Conservation (phyloP, 768 basidiomycete species). For the Trametes coccinea region DNA sequence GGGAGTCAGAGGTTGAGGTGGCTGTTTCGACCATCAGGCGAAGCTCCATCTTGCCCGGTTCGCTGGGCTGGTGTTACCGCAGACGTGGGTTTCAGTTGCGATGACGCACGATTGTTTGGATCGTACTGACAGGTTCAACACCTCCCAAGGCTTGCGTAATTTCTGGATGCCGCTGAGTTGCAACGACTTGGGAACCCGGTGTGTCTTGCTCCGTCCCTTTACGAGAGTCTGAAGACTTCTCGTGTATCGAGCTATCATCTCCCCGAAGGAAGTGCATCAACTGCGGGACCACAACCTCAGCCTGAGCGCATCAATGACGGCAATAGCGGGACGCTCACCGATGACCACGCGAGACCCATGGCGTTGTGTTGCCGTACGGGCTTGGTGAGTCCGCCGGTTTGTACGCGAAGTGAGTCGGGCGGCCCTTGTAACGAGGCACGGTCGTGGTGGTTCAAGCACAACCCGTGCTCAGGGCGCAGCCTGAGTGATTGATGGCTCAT, state of each 20-base stretch:
- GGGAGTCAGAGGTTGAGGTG: neutral
- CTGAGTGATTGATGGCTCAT: too few species aligned
- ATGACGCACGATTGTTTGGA: neutral
- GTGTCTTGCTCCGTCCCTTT: neutral
- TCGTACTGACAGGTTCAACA: neutral
- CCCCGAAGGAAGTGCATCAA: neutral
- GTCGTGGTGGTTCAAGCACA: too few species aligned
- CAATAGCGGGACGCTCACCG: neutral
- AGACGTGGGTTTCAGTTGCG: neutral
- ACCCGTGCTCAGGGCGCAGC: too few species aligned
- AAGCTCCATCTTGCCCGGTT: slow-evolving; percentile 21
- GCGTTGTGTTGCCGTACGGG: neutral
- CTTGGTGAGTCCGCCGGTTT: too few species aligned
- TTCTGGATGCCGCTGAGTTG: too few species aligned
- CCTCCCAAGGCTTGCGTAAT: neutral
- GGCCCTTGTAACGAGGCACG: too few species aligned
- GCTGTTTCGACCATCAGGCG: slow-evolving; percentile 14
- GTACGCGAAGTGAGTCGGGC: too few species aligned
- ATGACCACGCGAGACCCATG: neutral
- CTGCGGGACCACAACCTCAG: neutral
- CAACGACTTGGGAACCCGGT: neutral
- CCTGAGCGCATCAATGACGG: neutral
- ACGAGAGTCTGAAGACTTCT: neutral
- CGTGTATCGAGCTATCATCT: neutral
- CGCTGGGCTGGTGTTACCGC: slow-evolving; percentile 6